Base-by-base conservation (phyloP, 495 filamentous ascomycete genomes). In the Penicillium pancosmium region DNA sequence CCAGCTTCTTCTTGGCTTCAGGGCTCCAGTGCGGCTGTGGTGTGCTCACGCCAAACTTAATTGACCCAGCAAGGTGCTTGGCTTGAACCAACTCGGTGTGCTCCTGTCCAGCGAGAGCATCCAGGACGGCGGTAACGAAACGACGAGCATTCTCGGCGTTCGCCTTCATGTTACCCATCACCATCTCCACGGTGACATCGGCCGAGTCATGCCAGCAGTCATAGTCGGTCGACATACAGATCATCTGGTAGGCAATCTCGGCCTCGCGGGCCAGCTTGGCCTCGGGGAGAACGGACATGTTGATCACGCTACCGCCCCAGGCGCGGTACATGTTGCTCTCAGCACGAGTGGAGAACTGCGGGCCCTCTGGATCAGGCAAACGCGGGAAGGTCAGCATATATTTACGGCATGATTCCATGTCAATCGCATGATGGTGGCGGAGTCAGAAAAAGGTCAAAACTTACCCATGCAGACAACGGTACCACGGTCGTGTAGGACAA, bases 221-320 rank as follows among this genome's bases (percentile, higher is more conserved):
- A 67, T 99, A 99, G 76, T 99, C 94, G 21, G 94, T 99, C 27
- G 89, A 88, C 95, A 99, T 99, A 81, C 93, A 97, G 64, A 99
- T 93, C 85, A 97, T 93, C 78, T 93, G 91, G 69, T 97, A 97
- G 15, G 88, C 89, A 62, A 99, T 88, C 78, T 99, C 95, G 5
- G 95, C 95, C 79, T 99, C 94, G 34, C 90, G 83, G 27, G 94
- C 94, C 12, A 99, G 86, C 80, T 98, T 98, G 34, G 93, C 88
- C 79, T 99, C 94, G 23, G 94, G 94, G n/a, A 98, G 82, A 21
- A 88, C 86, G 52, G 89, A 93, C 94, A 99, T 99, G 81, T 97
- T 98, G 79, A 99, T 97, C 3, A 96, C 88, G 59, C 80, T 86
- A 48, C 91, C 92, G 69, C 91, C 92, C 88, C 91, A 95, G 50